phyloP scores from a whole-genome alignment of 1,284 basidiomycete species.

The Anthracocystis walkeri region DNA sequence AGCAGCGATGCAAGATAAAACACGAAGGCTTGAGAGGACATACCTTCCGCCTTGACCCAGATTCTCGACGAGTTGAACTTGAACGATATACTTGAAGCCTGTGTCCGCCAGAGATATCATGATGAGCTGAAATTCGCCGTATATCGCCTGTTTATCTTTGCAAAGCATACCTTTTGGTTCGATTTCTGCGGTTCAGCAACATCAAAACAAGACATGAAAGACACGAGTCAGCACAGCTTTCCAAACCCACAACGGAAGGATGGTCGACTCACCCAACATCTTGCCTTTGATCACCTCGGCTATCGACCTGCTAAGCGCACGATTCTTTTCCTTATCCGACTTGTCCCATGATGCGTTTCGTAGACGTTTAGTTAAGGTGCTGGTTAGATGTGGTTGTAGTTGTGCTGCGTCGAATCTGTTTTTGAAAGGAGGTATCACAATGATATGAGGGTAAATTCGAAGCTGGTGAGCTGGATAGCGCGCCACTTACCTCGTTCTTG shows the following conservation, averaged over 20 bases:
- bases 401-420: conserved; percentile 46
- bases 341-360: conserved; percentile 47
- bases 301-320: conserved; percentile 39
- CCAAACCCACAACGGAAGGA: background rate
- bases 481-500: conserved; percentile 27
- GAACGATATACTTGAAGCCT: conserved; percentile 61
- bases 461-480: background rate
- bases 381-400: conserved; percentile 31
- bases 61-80: conserved; percentile 60
- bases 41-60: conserved; percentile 60
- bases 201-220: background rate
- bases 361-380: conserved; percentile 20
- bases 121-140: background rate
- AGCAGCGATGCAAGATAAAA: background rate
- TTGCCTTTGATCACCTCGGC: conserved; percentile 50
- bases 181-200: conserved; percentile 26
- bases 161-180: conserved; percentile 41
- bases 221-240: background rate
- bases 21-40: conserved; percentile 3
- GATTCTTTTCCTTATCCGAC: conserved; percentile 49
- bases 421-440: background rate
- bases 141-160: background rate
- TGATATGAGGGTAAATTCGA: background rate
- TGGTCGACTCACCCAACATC: conserved; percentile 47
- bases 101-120: background rate